phyloP scores from a whole-genome alignment of 1,284 basidiomycete species.

The Fomitopsis betulina region DNA sequence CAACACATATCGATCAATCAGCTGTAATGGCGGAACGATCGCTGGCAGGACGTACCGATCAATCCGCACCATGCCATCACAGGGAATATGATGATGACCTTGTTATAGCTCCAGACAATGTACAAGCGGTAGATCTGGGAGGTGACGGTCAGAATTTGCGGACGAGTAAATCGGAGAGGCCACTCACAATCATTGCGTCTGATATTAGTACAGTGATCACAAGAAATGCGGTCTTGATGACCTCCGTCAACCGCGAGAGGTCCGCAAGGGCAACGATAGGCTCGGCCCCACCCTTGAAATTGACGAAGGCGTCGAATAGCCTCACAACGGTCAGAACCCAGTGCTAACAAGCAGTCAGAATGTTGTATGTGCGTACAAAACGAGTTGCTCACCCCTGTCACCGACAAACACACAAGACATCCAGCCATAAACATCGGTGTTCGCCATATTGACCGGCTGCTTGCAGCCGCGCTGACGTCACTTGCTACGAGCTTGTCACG shows the following conservation, averaged over 20 bases:
- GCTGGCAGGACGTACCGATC: neutral
- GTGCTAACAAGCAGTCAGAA: neutral
- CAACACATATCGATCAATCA: neutral
- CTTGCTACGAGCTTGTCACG: neutral
- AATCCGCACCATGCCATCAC: slow-evolving; percentile 5
- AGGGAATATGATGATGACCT: slow-evolving; percentile 4
- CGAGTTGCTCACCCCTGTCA: neutral
- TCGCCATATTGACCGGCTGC: slow-evolving; percentile 2
- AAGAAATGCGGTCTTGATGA: slow-evolving; percentile 6
- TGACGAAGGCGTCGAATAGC: slow-evolving; percentile 4
- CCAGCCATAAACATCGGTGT: slow-evolving; percentile 6
- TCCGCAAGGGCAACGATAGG: slow-evolving; percentile 3
- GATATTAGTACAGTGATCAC: neutral
- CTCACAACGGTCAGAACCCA: slow-evolving; percentile 5
- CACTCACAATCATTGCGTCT: slow-evolving; percentile 4
- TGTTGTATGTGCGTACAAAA: neutral
- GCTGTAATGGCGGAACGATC: neutral
- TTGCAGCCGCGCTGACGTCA: too few relatives aligned
- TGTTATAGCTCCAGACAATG: slow-evolving; percentile 6
- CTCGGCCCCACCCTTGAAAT: slow-evolving; percentile 3
- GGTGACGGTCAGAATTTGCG: neutral
- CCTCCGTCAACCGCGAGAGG: slow-evolving; percentile 2
- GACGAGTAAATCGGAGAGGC: neutral
- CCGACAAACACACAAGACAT: neutral
- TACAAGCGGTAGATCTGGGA: slow-evolving; percentile 5